phyloP scores from a whole-genome alignment of 176 grass and related monocot genomes.

The Oropetium thomaeum region DNA sequence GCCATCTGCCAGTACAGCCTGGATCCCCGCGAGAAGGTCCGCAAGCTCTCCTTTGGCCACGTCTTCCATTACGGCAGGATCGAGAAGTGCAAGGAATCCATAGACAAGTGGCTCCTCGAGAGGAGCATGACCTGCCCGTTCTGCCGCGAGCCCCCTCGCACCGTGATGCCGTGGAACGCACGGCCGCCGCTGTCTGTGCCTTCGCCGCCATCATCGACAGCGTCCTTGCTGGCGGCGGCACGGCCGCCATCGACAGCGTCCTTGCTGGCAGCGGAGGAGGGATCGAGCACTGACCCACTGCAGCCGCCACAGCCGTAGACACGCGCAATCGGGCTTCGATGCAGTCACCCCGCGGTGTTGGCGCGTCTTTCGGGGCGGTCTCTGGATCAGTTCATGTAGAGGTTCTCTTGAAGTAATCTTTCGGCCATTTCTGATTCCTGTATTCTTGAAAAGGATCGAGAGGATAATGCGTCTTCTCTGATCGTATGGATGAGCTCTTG shows the following conservation, averaged over 20 bases:
- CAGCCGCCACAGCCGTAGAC: neutral
- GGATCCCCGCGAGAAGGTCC: neutral
- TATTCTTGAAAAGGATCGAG: neutral
- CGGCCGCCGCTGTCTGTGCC: neutral
- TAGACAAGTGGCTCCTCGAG: neutral
- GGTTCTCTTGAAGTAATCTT: slow-evolving; percentile 2
- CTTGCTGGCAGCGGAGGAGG: neutral
- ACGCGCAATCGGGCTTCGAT: neutral
- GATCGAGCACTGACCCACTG: no score
- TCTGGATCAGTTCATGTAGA: neutral
- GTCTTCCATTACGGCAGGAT: neutral
- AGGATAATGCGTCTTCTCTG: neutral
- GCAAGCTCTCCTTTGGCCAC: slow-evolving; percentile 15
- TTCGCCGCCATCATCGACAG: neutral
- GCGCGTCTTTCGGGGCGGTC: neutral
- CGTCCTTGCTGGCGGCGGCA: neutral
- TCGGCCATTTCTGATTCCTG: slow-evolving; percentile 2
- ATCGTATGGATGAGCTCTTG: neutral
- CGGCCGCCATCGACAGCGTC: neutral
- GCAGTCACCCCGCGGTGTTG: neutral
- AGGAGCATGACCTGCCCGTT: neutral
- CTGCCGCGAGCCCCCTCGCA: neutral
- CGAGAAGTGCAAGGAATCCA: neutral
- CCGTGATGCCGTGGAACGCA: neutral
- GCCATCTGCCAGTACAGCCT: neutral